Base-by-base conservation (phyloP, 106 monocot species). In the Platanthera zijinensis region DNA sequence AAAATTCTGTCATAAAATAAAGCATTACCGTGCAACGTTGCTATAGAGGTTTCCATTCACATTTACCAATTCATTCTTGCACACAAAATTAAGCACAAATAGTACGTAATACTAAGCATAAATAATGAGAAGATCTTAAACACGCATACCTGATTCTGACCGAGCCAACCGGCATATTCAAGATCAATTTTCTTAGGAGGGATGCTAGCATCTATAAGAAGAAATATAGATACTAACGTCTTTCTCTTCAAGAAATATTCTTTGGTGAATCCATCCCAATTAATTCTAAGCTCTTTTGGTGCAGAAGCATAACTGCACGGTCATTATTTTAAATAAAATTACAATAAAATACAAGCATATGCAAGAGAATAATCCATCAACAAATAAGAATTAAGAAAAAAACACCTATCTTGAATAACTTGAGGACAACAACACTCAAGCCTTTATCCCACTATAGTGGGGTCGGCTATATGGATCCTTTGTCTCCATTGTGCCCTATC, bases 101-200 rank as follows among this genome's bases (percentile, higher is more conserved):
- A 32, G 30, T 5, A 67, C 2, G 5, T 13, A 67, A 67, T 13
- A 67, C 10, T 9, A 39, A 5, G 30, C 32, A 30, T 8, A 67
- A 32, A 67, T 11, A 25, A 67, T 28, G 67, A 10, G 15, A 46
- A 2, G 25, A 70, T 51, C 48, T 39, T 39, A 39, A 19, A 63
- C 51, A 69, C 19, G 39, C 46, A 70, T 82, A 93, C 96, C 91
- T 91, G 84, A 83, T 97, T 86, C 72, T 85, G 80, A 6, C 94
- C 93, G 46, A 97, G 89, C 97, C 97, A 97, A 62, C 93, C 86
- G 47, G 93, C 93, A 76, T 94, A 94, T 80, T 93, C 87, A 50
- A 97, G 86, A 84, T 97, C 94, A 72, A 94, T 93, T 80, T 91
- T 91, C 80, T 94, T 97, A 48, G 80, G 66, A 75, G 80, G 80